Evolutionary conservation across 371 early-diverging fungal genomes (phyloP), one percentile per base, ranked within the genome.

Genomic region (Apophysomyces variabilis): DNA sequence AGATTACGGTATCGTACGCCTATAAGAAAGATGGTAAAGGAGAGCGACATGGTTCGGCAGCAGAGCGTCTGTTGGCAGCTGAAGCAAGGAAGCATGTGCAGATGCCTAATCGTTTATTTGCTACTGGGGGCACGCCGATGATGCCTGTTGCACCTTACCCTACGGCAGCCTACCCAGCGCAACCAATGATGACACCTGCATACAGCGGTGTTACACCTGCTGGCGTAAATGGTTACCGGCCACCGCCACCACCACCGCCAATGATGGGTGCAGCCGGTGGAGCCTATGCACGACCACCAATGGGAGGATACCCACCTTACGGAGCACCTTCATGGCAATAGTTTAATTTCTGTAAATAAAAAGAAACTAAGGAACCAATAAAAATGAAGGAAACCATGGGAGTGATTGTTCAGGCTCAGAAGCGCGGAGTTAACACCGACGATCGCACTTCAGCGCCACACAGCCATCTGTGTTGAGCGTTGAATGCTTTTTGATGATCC

Each of bases 1-100:
- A 93, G 38, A 90, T 99, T 67, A 86, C 87, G 18, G 97, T 98
- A 11, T 83, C 87, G 12, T 99, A 96, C 78, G 98, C 99, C 1
- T 93, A 95, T 73, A 99, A 98, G 79, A 98, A 99, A 82, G 99
- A 99, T 69, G 96, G 97, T 37, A 94, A 95, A 78, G 99, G 99
- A 13, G 99, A 98, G 74, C 80, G 96, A 21, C 99, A 99, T 73
- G 99, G 99, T 57, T 92, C 95, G 38, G 96, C 96, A 1, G 98
- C 99, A 82, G 99, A 99, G 76, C 90, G 99, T 65, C 74, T 98
- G 59, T 84, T 99, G 73, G 99, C 99, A 3, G 90, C 94, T 5
- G 93, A 97, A 78, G 95, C 94, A 37, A 83, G 83, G 58, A 95
- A 95, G 76, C 89, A 89, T 67, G 83, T 83, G 43, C 84, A 87